A percentile compares a stretch with the other conserved stretches of the same genome.
Conservation (phyloP, 2,329 filamentous ascomycete genomes). For the Colletotrichum sp. region DNA sequence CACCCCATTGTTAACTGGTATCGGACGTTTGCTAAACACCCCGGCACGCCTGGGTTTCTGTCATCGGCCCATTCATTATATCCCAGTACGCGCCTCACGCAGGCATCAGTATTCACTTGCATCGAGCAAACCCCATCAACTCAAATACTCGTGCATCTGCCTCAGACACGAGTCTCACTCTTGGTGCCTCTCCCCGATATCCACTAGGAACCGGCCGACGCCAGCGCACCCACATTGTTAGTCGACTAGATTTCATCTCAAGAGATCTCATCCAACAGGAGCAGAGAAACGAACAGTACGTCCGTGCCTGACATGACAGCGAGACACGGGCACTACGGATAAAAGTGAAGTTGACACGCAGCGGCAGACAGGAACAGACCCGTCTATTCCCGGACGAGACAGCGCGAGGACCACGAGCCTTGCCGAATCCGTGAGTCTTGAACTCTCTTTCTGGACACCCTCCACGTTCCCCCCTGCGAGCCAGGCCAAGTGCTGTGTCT, state of each 20-base stretch:
- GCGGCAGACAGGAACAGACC: constrained; percentile 12
- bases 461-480: background rate
- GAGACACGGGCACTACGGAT: constrained; percentile 19
- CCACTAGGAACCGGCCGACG: constrained; percentile 2
- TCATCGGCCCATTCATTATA: background rate
- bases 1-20: background rate
- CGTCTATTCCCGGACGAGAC: constrained; percentile 18
- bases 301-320: constrained; percentile 22
- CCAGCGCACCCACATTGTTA: background rate
- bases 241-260: background rate
- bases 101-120: background rate
- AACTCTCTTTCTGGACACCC: constrained; percentile 1
- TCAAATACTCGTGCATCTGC: background rate
- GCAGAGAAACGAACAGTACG: constrained; percentile 11
- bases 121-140: background rate
- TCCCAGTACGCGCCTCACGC: background rate
- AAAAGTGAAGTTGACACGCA: constrained; percentile 13
- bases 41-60: background rate
- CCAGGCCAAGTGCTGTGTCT: background rate
- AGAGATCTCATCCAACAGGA: constrained; percentile 2
- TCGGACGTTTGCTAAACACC: background rate
- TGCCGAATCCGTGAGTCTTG: constrained; percentile 15
- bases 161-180: constrained; percentile 19
- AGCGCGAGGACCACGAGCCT: background rate
- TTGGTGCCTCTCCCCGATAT: constrained; percentile 1